A percentile compares a stretch with the other conserved stretches of the same genome.
These are phyloP conservation scores for Pyrenophora tritici-repentis DNA, from an alignment of 2,329 filamentous ascomycete genomes.

Conservation along the genomic window DNA sequence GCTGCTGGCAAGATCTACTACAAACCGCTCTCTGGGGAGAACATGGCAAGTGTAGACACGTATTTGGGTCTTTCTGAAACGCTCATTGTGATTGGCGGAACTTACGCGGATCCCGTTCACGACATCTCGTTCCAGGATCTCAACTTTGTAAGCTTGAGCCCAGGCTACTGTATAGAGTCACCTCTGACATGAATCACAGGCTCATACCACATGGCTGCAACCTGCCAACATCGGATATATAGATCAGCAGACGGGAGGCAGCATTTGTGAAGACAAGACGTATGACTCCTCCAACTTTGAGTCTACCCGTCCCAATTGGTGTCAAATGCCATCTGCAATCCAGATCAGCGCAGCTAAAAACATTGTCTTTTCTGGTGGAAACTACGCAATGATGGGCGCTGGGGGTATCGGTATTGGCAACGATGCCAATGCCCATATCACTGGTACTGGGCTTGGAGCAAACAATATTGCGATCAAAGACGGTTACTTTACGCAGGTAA, in stretches of 20 bases:
- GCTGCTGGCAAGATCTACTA: conserved; percentile 19
- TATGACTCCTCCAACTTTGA: conserved; percentile 20
- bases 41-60: conserved; percentile 14
- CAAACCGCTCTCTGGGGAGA: conserved; percentile 19
- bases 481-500: conserved; percentile 21
- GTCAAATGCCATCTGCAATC: conserved; percentile 20
- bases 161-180: neutral
- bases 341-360: conserved; percentile 22
- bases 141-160: conserved; percentile 16
- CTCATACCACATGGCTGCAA: conserved; percentile 19
- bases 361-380: conserved; percentile 18
- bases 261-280: conserved; percentile 21
- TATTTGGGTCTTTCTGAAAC: conserved; percentile 17
- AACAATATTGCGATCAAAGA: conserved; percentile 15
- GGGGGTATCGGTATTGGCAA: conserved; percentile 23
- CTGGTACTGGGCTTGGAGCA: conserved; percentile 8
- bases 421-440: conserved; percentile 19
- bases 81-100: conserved; percentile 17
- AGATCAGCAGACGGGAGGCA: conserved; percentile 21
- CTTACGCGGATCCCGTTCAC: conserved; percentile 17
- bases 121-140: conserved; percentile 17
- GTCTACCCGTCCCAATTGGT: conserved; percentile 19
- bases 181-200: conserved; percentile 8
- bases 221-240: conserved; percentile 15
- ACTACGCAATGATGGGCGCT: conserved; percentile 16